These are phyloP conservation scores for Bimuria novae-zelandiae DNA, from an alignment of 2,329 filamentous ascomycete genomes.

Conservation along the genomic window DNA sequence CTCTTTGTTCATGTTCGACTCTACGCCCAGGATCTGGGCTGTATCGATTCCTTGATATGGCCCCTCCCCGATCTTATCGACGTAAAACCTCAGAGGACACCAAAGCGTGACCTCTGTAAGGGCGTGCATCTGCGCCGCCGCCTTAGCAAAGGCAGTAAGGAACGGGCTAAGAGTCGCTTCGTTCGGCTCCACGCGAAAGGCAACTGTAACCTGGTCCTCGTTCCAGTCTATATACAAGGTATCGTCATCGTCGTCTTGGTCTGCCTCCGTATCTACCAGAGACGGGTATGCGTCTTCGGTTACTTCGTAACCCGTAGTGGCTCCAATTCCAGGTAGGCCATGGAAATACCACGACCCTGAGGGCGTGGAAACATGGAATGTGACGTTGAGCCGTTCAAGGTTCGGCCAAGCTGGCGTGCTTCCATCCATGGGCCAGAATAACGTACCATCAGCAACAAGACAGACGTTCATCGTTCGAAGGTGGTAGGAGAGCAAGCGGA, in stretches of 20 bases:
- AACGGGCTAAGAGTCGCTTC: constrained; percentile 3
- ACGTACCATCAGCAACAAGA: not conserved
- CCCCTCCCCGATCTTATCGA: not conserved
- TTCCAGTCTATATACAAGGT: not conserved
- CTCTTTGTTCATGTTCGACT: no score
- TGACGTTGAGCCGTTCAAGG: constrained; percentile 1
- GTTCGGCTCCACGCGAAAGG: not conserved
- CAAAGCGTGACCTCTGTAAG: constrained; percentile 5
- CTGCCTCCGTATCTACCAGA: not conserved
- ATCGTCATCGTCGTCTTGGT: not conserved
- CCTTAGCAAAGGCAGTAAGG: not conserved
- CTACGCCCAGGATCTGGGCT: no score
- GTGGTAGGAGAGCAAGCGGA: constrained; percentile 6
- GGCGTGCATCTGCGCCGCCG: not conserved
- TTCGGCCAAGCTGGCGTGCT: constrained; percentile 5
- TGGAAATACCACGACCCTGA: constrained; percentile 10
- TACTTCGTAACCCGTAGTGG: not conserved
- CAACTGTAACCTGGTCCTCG: not conserved
- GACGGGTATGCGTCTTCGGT: not conserved
- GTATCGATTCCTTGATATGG: not conserved
- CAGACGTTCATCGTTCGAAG: not conserved
- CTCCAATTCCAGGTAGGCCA: not conserved
- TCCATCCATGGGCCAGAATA: constrained; percentile 7
- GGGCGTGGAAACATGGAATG: constrained; percentile 4
- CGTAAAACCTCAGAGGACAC: not conserved